Base-by-base conservation (phyloP, 2,329 filamentous ascomycete genomes). In the Ascochyta fabae region DNA sequence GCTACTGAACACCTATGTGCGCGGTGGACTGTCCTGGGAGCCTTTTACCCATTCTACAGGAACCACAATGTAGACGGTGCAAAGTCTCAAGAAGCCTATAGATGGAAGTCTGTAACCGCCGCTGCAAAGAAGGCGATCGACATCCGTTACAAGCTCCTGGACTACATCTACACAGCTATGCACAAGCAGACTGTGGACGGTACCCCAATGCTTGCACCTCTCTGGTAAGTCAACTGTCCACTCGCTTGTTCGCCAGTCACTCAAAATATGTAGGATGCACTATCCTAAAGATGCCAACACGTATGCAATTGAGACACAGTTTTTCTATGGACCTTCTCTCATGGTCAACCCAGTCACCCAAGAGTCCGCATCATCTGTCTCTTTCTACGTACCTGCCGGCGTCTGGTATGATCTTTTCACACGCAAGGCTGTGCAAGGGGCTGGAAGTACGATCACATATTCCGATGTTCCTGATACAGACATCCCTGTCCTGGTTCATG, bases 91-190 rank as follows among this genome's bases (percentile, higher is more conserved):
- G 70, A 73, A 56, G 64, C 69, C 7, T 93, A 92, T 73, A 82
- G 79, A 38, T 92, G 88, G 86, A 75, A 80, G 0, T 77, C 78
- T 2, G 88, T 91, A 1, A 81, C 88, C 0, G 78, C 83, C 19
- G 86, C 88, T 1, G 88, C 89, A 1, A 82, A 81, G 48, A 87
- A 84, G 56, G 88, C 86, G 13, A 91, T 92, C 64, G 83, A 84
- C 34, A 86, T 88, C 50, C 83, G 90, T 12, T 93, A 92, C 76
- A 80, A 84, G n/a, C 79, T 93, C n/a, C 80, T 93, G 6, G 89
- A 92, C 67, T 92, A 92, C 76, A 81, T 91, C 54, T 92, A 93
- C 78, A 92, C 89, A 1, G 85, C 86, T 1, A 80, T 91, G 71
- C 79, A 86, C 66, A 73, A 76, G 53, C 84, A 90, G 72, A 83